Evolutionary conservation across 1,284 basidiomycete species (phyloP).

Genomic region (Trichosporon ovoides): DNA sequence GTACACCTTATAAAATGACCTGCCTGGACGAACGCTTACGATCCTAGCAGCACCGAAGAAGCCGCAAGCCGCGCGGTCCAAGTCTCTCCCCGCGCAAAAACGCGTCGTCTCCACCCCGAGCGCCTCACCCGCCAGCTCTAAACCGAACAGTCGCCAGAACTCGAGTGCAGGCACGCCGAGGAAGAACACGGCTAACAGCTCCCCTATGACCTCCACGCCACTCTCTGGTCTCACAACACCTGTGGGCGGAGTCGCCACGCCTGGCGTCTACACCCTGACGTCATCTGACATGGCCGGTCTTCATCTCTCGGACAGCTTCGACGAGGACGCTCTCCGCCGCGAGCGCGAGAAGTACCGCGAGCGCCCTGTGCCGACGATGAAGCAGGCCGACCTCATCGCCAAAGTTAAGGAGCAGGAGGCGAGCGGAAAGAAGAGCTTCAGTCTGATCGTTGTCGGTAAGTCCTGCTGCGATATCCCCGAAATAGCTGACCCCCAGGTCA

Average conservation of each 20-base stretch:
- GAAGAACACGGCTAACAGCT: conserved; percentile 48
- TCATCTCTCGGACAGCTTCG: conserved; percentile 56
- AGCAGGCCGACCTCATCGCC: conserved; percentile 77
- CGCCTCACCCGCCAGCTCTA: conserved; percentile 20
- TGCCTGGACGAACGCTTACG: conserved; percentile 19
- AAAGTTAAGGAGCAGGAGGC: conserved; percentile 64
- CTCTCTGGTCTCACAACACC: conserved; percentile 13
- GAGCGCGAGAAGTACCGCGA: conserved; percentile 53
- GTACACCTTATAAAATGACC: neutral
- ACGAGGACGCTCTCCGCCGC: conserved; percentile 49
- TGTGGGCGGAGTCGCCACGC: neutral
- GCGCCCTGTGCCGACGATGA: conserved; percentile 61
- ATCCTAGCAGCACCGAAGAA: conserved; percentile 25
- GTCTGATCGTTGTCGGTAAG: conserved; percentile 87
- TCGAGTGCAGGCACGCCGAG: conserved; percentile 22
- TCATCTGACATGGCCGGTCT: conserved; percentile 64
- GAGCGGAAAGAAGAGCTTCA: conserved; percentile 65
- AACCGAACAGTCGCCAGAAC: conserved; percentile 25
- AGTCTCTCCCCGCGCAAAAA: conserved; percentile 40
- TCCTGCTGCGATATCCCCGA: no score
- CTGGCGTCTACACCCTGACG: neutral
- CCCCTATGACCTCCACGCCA: conserved; percentile 33
- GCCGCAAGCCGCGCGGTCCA: conserved; percentile 27
- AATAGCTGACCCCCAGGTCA: conserved; percentile 60
- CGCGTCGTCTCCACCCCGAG: conserved; percentile 12